phyloP scores from a whole-genome alignment of 768 basidiomycete genomes.

The Suillus subluteus region DNA sequence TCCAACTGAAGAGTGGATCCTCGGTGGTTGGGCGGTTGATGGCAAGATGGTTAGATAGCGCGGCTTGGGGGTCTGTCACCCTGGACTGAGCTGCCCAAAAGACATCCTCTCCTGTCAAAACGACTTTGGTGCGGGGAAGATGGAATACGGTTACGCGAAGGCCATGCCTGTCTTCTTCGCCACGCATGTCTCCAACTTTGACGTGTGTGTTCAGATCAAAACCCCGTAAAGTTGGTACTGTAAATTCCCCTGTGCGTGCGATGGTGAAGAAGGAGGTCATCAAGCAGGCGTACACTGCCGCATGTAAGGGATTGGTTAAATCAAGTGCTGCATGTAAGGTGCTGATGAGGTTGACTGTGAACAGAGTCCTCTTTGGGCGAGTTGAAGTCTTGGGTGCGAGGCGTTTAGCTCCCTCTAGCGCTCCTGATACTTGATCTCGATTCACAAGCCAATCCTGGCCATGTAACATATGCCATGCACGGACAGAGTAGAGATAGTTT shows the following conservation, averaged over 20 bases:
- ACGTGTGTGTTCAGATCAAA: neutral
- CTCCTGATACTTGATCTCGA: conserved; percentile 25
- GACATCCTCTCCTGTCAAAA: neutral
- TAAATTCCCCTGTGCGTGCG: neutral
- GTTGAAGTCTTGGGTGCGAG: conserved; percentile 18
- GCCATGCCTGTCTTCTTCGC: neutral
- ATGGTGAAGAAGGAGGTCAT: neutral
- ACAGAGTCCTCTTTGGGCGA: no score
- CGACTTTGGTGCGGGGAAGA: neutral
- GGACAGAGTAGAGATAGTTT: conserved; percentile 42
- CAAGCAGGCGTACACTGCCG: neutral
- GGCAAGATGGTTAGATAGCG: neutral
- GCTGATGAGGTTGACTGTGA: neutral
- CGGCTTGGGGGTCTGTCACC: neutral
- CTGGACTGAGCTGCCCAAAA: neutral
- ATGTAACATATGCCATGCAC: conserved; percentile 53
- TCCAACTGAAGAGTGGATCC: conserved; percentile 16
- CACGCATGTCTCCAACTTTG: neutral
- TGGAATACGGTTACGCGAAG: neutral
- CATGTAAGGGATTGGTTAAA: neutral
- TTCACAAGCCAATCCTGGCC: conserved; percentile 37
- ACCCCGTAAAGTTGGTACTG: neutral
- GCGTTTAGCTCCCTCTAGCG: conserved; percentile 22
- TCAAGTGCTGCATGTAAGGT: rapidly evolving
- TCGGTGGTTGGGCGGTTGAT: neutral